Base-by-base conservation (phyloP, 306 rosid genomes). In the Acacia crassicarpa region DNA sequence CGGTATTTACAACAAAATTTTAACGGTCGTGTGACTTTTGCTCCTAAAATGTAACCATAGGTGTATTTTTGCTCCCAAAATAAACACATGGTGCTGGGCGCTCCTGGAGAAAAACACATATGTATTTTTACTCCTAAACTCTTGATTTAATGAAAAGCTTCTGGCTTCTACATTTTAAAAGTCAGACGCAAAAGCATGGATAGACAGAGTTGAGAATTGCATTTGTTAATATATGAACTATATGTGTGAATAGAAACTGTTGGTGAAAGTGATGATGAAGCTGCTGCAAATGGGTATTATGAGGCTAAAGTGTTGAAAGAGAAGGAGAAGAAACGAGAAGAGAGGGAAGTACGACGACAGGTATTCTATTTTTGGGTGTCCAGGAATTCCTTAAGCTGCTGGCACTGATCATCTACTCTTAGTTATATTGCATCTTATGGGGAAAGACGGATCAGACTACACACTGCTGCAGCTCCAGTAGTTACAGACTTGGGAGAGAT, bases 261-360 rank as follows among this genome's bases (percentile, higher is more conserved):
- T 16, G 96, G 88, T 84, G 97, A 83, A 77, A 93, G 96, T 82
- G 99, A 93, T 20, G 86, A 91, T 54, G 99, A 95, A 86, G 80
- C 61, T 77, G 87, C 45, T 73, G 94, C 43, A 8, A 92, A 69
- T 22, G 95, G 87, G 72, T 33, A 78, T 54, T 72, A 87, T 80
- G 98, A 89, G 81, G 94, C 88, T 68, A 87, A 72, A 83, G 92
- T 88, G 63, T 78, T 86, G 59, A 91, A 67, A 78, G 93, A 95
- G 78, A 93, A 87, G 87, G 99, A 92, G 84, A 89, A 84, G 82
- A 95, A 89, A 86, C 89, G 91, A 85, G 92, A 95, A 84, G 99
- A 93, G 85, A 89, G 97, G 79, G 99, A 93, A 83, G 91, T 93
- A 33, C 97, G 92, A 2, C 83, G 98, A 79, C 98, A 93, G 91